Conservation (phyloP, 768 basidiomycete species). For the Kwoniella europaea region DNA sequence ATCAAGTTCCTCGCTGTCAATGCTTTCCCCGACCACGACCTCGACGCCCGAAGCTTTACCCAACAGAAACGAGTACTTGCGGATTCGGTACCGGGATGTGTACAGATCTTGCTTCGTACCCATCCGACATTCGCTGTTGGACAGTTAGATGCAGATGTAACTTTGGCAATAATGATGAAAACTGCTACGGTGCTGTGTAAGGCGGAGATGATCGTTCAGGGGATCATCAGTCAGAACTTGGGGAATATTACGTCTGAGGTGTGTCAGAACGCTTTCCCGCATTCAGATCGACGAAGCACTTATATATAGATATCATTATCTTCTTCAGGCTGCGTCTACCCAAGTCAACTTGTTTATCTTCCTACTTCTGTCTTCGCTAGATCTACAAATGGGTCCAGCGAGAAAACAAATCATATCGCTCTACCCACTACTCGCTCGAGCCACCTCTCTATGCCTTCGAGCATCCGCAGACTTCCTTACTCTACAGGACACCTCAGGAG, state of each 20-base stretch:
- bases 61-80: constrained; percentile 17
- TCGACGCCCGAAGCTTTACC: not conserved
- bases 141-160: constrained; percentile 20
- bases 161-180: constrained; percentile 6
- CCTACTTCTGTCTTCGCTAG: constrained; percentile 31
- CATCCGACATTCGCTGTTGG: constrained; percentile 23
- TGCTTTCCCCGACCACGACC: constrained; percentile 12
- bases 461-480: constrained; percentile 36
- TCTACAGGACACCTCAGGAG: constrained; percentile 34
- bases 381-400: not conserved
- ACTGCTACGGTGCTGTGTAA: constrained; percentile 31
- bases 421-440: constrained; percentile 39
- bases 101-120: constrained; percentile 30
- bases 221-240: constrained; percentile 23
- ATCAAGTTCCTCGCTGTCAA: constrained; percentile 22
- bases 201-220: constrained; percentile 28
- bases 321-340: constrained; percentile 21
- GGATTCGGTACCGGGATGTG: constrained; percentile 30
- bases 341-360: constrained; percentile 39
- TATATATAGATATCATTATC: too few species aligned
- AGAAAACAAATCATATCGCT: constrained; percentile 17
- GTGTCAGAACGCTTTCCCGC: not conserved
- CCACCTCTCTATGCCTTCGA: constrained; percentile 32
- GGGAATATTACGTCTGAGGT: constrained; percentile 22
- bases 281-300: not conserved